These are phyloP conservation scores for Syzygium aromaticum DNA, from an alignment of 345 rosid species.

Conservation along the genomic window DNA sequence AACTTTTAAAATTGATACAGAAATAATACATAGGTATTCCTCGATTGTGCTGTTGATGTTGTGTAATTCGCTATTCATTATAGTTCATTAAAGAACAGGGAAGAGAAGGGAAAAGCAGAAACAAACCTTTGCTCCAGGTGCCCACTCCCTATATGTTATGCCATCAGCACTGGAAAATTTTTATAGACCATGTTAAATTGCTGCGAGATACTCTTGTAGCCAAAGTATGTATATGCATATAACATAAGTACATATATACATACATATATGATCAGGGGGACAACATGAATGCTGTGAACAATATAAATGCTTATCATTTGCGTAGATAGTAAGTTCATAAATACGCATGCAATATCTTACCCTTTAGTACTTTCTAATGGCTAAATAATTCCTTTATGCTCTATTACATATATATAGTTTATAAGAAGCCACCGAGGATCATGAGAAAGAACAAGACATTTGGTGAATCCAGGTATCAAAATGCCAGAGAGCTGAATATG, in stretches of 20 bases:
- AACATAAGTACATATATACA: background rate
- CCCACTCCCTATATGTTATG: slow-evolving; percentile 94
- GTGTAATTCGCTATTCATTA: background rate
- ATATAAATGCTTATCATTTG: background rate
- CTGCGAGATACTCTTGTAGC: background rate
- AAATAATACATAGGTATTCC: background rate
- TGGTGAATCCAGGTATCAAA: background rate
- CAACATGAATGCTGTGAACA: background rate
- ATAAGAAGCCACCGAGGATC: background rate
- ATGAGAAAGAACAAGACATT: background rate
- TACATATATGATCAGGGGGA: background rate
- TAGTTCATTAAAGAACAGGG: background rate
- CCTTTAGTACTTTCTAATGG: background rate
- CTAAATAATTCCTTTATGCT: background rate
- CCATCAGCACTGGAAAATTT: slow-evolving; percentile 59
- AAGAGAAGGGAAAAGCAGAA: background rate
- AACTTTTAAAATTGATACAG: background rate
- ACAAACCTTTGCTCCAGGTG: slow-evolving; percentile 97
- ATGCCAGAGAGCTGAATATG: background rate
- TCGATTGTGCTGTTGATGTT: background rate
- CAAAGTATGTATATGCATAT: background rate
- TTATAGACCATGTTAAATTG: background rate
- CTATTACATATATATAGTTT: background rate
- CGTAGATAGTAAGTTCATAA: background rate
- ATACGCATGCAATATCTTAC: background rate